Base-by-base conservation (phyloP, 306 rosid genomes). In the Arachis stenosperma region DNA sequence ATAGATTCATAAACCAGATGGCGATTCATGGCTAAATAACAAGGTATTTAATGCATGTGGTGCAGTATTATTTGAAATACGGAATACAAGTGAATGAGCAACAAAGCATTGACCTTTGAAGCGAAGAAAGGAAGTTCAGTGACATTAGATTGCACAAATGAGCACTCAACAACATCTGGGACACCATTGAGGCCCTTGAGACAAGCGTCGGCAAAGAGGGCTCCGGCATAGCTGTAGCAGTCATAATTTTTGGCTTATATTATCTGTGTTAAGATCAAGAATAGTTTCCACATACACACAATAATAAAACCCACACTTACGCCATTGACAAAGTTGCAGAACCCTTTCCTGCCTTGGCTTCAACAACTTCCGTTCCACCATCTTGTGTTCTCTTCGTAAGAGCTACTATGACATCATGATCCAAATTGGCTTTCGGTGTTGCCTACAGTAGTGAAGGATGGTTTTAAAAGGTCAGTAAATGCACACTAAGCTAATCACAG, bases 291-390 rank as follows among this genome's bases (percentile, higher is more conserved):
- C 8, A 43, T 65, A 15, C n/a, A 22, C 7, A n/a, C 17, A 48
- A 58, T 29, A 14, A 6, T 14, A 15, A 44, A 69, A 14, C 43
- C 48, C 48, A 66, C 43, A 81, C 99, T 90, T 91, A 94, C 97
- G 97, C 99, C 99, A 94, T 94, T 6, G 99, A 94, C 85, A 94
- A 77, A 29, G 99, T 94, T 61, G 99, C 97, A 65, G 99, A 94
- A 65, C 97, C 99, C 90, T 94, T 91, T 82, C 97, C 99, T 37
- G 99, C 99, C 89, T 94, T 94, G 7, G 99, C 99, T 73, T 92
- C 96, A 61, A 94, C 99, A 71, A 94, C 99, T 83, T 94, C 99
- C 0, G 99, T 94, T 57, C 99, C 99, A 78, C 99, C 99, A 39
- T 94, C 99, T 74, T 94, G 99, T 10, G 99, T 91, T 73, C 99